A percentile compares a stretch with the other conserved stretches of the same genome.
Evolutionary conservation across 2,329 filamentous ascomycete species (phyloP).

Genomic region (Cercospora zeina): DNA sequence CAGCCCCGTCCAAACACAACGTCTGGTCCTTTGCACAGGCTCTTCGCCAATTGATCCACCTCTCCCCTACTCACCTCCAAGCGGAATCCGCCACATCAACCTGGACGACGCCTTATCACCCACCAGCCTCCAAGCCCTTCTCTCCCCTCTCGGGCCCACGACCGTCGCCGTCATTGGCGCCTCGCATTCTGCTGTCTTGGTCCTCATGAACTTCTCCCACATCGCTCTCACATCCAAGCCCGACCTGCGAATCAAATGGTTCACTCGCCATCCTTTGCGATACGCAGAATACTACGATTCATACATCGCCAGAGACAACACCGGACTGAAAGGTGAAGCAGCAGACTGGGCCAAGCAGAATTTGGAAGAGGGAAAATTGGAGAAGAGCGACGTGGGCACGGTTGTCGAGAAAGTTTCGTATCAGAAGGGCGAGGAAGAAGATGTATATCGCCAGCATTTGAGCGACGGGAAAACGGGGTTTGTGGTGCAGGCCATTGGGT

Average conservation of each 20-base stretch:
- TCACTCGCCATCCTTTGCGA: constrained; percentile 59
- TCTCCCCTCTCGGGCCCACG: constrained; percentile 43
- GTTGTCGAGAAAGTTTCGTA: constrained; percentile 45
- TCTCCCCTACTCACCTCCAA: constrained; percentile 46
- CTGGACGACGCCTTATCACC: constrained; percentile 60
- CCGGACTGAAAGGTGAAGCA: constrained; percentile 62
- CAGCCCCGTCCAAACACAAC: constrained; percentile 37
- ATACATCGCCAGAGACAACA: constrained; percentile 66
- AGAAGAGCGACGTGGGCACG: constrained; percentile 48
- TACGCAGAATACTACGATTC: constrained; percentile 64
- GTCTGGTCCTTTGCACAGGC: constrained; percentile 61
- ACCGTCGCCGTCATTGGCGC: constrained; percentile 62
- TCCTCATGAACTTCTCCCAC: constrained; percentile 61
- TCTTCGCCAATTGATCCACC: constrained; percentile 52
- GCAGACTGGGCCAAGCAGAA: constrained; percentile 61
- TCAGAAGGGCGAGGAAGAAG: constrained; percentile 52
- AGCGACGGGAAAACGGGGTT: constrained; percentile 49
- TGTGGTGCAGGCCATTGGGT: constrained; percentile 62
- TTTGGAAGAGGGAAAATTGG: constrained; percentile 55
- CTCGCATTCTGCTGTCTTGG: constrained; percentile 64
- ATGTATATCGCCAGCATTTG: constrained; percentile 51
- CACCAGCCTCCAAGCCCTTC: constrained; percentile 47
- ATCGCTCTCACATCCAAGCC: constrained; percentile 56
- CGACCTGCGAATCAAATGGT: constrained; percentile 60
- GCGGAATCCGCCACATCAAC: constrained; percentile 48